Evolutionary conservation across 2,329 filamentous ascomycete genomes (phyloP).

Genomic region (Fusarium sp.): DNA sequence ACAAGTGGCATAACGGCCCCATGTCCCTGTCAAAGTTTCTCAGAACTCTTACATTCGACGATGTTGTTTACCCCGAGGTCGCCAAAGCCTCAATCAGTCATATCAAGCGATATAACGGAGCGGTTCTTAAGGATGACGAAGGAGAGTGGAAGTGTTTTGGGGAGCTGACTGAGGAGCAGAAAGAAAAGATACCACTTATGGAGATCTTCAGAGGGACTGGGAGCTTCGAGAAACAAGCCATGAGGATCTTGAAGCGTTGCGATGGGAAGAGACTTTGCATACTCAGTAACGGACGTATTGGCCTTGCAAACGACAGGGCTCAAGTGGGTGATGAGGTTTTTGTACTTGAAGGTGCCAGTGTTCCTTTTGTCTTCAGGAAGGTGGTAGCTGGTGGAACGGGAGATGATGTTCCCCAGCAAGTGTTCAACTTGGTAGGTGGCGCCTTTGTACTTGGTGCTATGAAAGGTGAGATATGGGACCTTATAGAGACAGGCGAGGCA

Average conservation of each 20-base stretch:
- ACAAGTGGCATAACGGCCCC: not conserved
- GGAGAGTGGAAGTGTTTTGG: not conserved
- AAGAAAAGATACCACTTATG: not conserved
- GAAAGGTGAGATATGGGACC: not conserved
- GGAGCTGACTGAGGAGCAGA: fast-evolving
- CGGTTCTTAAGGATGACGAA: not conserved
- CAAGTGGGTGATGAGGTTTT: not conserved
- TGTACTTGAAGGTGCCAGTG: not conserved
- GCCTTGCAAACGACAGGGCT: not conserved
- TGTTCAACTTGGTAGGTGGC: not conserved
- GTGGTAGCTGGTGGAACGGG: fast-evolving
- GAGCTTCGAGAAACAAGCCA: not conserved
- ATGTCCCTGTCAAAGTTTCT: not conserved
- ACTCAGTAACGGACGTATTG: not conserved
- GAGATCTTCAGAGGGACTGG: not conserved
- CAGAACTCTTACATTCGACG: not conserved
- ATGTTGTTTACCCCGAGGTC: not conserved
- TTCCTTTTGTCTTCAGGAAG: not conserved
- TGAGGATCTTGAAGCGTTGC: not conserved
- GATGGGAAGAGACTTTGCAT: not conserved
- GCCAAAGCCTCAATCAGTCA: not conserved
- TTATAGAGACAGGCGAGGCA: fast-evolving
- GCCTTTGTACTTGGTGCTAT: not conserved
- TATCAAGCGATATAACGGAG: not conserved
- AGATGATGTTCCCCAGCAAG: fast-evolving